Base-by-base conservation (phyloP, 139 green algal species). In the Astrephomene gubernaculifera region DNA sequence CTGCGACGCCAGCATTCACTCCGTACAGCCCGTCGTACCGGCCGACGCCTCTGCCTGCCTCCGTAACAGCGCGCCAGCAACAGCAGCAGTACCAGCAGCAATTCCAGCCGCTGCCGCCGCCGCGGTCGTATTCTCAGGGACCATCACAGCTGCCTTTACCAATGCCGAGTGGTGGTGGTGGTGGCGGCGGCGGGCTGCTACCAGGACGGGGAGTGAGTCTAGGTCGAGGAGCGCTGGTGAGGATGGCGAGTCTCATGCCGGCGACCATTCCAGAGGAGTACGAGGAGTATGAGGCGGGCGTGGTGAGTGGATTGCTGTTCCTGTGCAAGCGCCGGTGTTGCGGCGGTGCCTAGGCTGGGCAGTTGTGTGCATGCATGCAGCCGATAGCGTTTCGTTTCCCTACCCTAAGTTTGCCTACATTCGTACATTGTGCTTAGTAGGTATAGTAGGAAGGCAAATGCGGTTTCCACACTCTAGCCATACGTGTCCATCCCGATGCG, bases 221-320 rank as follows among this genome's bases (percentile, higher is more conserved):
- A 24, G 52, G 6, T 1, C 25, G 53, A 36, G 73, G 54, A 25
- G 10, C 25, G 8, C 53, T 64, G 73, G 38, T 24, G 5, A 52
- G 54, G 35, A 21, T 54, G 53, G 7, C 19, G 44, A 79, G 71
- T n/a, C 9, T 79, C 27, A 21, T 45, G 73, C 53, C 53, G 36
- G 38, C 36, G 35, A 81, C 73, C 35, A 81, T 81, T 14, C 73
- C 73, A 4, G 73, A 81, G 73, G 73, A 81, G 73, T 0, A 54
- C 35, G 73, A 81, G 12, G 73, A 81, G 22, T 7, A 19, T 24
- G 63, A 17, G 17, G 17, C 49, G 12, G 29, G 2, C n/a, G 43
- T 25, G 5, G 41, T 65, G 57, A 65, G 49, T 57, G 12, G 49
- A 12, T 25, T 57, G 49, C 17, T 57, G 12, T 57, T 12, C 12